A percentile compares a stretch with the other conserved stretches of the same genome.
phyloP scores from a whole-genome alignment of 805 yeast genomes.

The Torulaspora quercuum region DNA sequence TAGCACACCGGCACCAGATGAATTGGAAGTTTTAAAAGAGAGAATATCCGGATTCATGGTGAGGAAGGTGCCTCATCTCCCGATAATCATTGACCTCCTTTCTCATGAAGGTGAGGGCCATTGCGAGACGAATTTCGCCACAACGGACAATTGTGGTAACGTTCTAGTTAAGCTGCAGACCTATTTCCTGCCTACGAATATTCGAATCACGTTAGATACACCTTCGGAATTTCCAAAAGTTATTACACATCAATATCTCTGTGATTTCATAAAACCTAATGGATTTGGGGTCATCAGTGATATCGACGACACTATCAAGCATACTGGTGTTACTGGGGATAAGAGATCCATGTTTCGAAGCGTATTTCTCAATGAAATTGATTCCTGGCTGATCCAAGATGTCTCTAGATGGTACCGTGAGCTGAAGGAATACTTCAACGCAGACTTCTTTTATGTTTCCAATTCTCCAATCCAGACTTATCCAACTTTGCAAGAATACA shows the following conservation, averaged over 20 bases:
- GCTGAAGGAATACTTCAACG: conserved; percentile 42
- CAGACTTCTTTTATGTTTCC: conserved; percentile 87
- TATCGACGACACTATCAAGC: conserved; percentile 89
- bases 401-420: conserved; percentile 67
- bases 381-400: conserved; percentile 69
- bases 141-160: conserved; percentile 66
- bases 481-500: conserved; percentile 41
- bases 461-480: conserved; percentile 93
- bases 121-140: conserved; percentile 36
- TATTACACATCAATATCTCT: conserved; percentile 18
- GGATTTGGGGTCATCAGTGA: conserved; percentile 83
- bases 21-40: conserved; percentile 50
- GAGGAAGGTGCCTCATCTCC: conserved; percentile 56
- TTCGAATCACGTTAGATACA: conserved; percentile 26
- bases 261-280: conserved; percentile 21
- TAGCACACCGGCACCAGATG: conserved; percentile 28
- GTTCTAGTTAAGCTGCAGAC: conserved; percentile 54
- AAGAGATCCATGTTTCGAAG: conserved; percentile 78
- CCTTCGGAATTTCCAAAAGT: conserved; percentile 18
- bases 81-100: conserved; percentile 53
- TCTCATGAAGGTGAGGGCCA: conserved; percentile 40
- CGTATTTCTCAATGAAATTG: conserved; percentile 63
- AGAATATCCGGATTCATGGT: conserved; percentile 71
- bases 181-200: conserved; percentile 50
- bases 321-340: conserved; percentile 87